Evolutionary conservation across 2,329 filamentous ascomycete species (phyloP).

Genomic region (Monosporascus sp.): DNA sequence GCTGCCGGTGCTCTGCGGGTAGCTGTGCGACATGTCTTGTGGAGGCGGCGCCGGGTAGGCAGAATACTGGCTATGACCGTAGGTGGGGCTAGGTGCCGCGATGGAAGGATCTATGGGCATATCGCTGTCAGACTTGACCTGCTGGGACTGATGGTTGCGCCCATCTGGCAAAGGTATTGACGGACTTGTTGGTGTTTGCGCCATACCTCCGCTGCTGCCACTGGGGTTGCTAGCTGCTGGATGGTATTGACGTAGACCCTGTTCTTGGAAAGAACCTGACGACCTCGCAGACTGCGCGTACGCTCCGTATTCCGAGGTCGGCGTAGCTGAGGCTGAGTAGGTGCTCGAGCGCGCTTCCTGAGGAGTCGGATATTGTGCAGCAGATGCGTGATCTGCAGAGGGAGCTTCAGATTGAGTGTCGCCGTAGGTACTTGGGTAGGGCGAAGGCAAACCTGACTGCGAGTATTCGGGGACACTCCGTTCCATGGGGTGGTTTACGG

Average conservation of each 20-base stretch:
- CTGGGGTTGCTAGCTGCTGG: conserved; percentile 67
- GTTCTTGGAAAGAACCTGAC: conserved; percentile 73
- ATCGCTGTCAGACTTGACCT: conserved; percentile 91
- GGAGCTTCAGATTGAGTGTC: conserved; percentile 78
- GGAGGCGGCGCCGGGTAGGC: conserved; percentile 71
- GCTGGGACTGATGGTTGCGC: conserved; percentile 68
- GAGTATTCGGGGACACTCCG: conserved; percentile 67
- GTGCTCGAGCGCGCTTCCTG: conserved; percentile 69
- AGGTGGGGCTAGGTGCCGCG: conserved; percentile 86
- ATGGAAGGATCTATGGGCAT: conserved; percentile 99
- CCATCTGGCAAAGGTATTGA: conserved; percentile 83
- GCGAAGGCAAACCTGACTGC: conserved; percentile 82
- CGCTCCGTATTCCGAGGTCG: conserved; percentile 82
- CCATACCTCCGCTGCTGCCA: conserved; percentile 81
- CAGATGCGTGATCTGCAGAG: conserved; percentile 85
- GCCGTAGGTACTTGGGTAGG: conserved; percentile 60
- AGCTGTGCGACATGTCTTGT: conserved; percentile 80
- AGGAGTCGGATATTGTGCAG: conserved; percentile 80
- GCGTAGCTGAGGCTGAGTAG: conserved; percentile 74
- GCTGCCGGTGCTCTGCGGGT: conserved; percentile 55
- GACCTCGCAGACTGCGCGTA: conserved; percentile 73
- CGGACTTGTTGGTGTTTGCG: conserved; percentile 96
- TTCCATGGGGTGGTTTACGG: conserved; percentile 44
- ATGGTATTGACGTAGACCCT: conserved; percentile 80
- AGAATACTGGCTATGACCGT: conserved; percentile 77